Percentiles rank a stretch among this genome's conserved stretches.
These are phyloP conservation scores for Pilatotrama ljubarskyi DNA, from an alignment of 768 basidiomycete genomes.

Conservation along the genomic window DNA sequence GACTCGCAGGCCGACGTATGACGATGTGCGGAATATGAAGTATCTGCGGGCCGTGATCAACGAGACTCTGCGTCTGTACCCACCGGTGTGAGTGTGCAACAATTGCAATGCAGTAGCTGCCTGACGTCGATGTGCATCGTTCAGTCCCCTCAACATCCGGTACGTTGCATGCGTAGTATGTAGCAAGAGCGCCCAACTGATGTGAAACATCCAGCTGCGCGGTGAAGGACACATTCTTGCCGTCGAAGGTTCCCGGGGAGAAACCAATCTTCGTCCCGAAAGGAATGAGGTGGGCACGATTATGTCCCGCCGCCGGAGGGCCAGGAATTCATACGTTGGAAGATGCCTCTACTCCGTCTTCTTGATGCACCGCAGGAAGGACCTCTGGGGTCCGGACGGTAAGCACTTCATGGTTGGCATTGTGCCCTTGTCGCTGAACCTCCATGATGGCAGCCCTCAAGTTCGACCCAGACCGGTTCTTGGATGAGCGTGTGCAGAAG, in stretches of 20 bases:
- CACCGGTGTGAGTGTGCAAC: conserved; percentile 10
- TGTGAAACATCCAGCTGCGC: conserved; percentile 13
- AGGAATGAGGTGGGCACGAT: conserved; percentile 9
- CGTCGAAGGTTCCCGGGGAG: conserved; percentile 22
- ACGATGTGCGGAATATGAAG: conserved; percentile 58
- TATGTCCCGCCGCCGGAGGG: background rate
- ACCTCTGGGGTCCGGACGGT: conserved; percentile 58
- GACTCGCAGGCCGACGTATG: conserved; percentile 48
- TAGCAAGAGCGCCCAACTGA: background rate
- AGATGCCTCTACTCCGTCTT: conserved; percentile 27
- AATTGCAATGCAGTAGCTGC: background rate
- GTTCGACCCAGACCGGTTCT: conserved; percentile 65
- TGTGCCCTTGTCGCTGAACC: background rate
- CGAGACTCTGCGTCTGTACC: conserved; percentile 28
- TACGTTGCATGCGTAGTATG: background rate
- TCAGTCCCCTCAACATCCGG: conserved; percentile 14
- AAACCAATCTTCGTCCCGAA: conserved; percentile 6
- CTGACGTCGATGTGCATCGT: conserved; percentile 3
- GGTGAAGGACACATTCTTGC: conserved; percentile 29
- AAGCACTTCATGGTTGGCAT: background rate
- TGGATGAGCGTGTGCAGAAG: conserved; percentile 49
- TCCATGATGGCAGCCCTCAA: conserved; percentile 19
- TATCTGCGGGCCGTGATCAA: conserved; percentile 34
- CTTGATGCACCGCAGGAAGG: conserved; percentile 39
- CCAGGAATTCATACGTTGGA: background rate